phyloP scores from a whole-genome alignment of 2,329 filamentous ascomycete species.

The Paecilomyces niveus region DNA sequence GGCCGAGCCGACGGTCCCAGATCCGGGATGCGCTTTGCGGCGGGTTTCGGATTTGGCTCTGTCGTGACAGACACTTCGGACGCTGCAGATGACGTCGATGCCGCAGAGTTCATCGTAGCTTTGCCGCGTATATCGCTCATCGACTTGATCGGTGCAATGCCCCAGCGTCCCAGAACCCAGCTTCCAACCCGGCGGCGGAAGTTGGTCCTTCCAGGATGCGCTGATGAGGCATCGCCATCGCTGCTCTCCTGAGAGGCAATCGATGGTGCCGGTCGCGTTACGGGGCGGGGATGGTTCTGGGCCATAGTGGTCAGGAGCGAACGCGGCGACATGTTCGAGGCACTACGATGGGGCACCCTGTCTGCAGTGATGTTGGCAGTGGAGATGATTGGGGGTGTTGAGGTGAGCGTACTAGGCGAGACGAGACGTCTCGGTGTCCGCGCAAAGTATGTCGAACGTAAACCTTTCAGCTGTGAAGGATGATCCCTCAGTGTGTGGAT shows the following conservation, averaged over 20 bases:
- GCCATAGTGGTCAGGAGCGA: slow-evolving; percentile 31
- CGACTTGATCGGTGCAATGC: slow-evolving; percentile 39
- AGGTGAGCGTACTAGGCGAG: slow-evolving; percentile 34
- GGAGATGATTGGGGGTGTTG: slow-evolving; percentile 32
- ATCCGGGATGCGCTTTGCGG: slow-evolving; percentile 47
- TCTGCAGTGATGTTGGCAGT: slow-evolving; percentile 29
- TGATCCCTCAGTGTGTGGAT: slow-evolving; percentile 74
- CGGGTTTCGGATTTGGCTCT: neutral
- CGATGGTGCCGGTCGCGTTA: slow-evolving; percentile 18
- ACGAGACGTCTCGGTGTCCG: slow-evolving; percentile 42
- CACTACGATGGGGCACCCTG: slow-evolving; percentile 15
- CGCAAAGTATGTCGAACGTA: slow-evolving; percentile 45
- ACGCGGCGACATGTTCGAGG: slow-evolving; percentile 20
- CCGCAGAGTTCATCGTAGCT: slow-evolving; percentile 1
- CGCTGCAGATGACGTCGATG: slow-evolving; percentile 9
- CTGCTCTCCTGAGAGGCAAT: slow-evolving; percentile 10
- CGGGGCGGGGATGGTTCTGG: slow-evolving; percentile 11
- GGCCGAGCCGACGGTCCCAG: slow-evolving; percentile 42
- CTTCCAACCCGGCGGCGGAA: slow-evolving; percentile 54
- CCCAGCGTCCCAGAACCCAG: slow-evolving; percentile 61
- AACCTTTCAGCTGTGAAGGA: slow-evolving; percentile 59
- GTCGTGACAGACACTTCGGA: slow-evolving; percentile 13
- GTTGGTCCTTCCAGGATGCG: slow-evolving; percentile 20
- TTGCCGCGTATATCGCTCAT: slow-evolving; percentile 5
- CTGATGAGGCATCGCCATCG: slow-evolving; percentile 13